Conservation (phyloP, 208 protist species). For the Histomonas meleagridis region DNA sequence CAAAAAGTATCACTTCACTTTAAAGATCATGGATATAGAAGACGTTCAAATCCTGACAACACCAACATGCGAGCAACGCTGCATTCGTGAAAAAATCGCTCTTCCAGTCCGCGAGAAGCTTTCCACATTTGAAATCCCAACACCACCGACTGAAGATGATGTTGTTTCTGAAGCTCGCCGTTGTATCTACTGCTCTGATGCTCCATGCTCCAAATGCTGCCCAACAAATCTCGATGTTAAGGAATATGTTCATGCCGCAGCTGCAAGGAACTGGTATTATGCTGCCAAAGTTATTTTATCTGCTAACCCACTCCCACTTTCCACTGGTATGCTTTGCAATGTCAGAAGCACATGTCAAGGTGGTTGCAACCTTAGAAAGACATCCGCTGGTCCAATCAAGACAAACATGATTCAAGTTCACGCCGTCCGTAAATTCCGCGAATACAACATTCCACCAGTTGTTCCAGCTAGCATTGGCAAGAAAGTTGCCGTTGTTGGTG, state of each 20-base stretch:
- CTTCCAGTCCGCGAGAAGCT: too few species aligned
- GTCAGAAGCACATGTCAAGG: slow-evolving; percentile 59
- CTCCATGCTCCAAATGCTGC: slow-evolving; percentile 39
- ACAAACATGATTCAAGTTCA: slow-evolving; percentile 62
- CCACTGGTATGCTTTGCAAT: slow-evolving; percentile 67
- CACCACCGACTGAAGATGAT: slow-evolving; percentile 22
- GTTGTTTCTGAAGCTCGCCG: slow-evolving; percentile 19
- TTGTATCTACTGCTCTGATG: slow-evolving; percentile 37
- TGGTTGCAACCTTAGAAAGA: slow-evolving; percentile 62
- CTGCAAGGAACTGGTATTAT: slow-evolving; percentile 45
- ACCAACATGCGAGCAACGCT: neutral
- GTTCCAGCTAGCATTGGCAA: slow-evolving; percentile 21
- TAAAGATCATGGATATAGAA: slow-evolving; percentile 15
- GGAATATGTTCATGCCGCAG: slow-evolving; percentile 33
- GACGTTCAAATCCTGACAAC: neutral
- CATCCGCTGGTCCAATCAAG: slow-evolving; percentile 56
- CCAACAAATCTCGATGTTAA: slow-evolving; percentile 38
- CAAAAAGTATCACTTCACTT: neutral
- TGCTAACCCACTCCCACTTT: slow-evolving; percentile 59
- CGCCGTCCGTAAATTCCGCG: slow-evolving; percentile 60
- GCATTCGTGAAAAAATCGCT: neutral
- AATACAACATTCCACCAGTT: slow-evolving; percentile 63
- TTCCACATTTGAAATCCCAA: neutral
- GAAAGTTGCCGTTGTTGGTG: slow-evolving; percentile 49
- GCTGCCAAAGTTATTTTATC: slow-evolving; percentile 66